Evolutionary conservation across 495 filamentous ascomycete genomes (phyloP).

Genomic region (Penicillium simplicissimum): DNA sequence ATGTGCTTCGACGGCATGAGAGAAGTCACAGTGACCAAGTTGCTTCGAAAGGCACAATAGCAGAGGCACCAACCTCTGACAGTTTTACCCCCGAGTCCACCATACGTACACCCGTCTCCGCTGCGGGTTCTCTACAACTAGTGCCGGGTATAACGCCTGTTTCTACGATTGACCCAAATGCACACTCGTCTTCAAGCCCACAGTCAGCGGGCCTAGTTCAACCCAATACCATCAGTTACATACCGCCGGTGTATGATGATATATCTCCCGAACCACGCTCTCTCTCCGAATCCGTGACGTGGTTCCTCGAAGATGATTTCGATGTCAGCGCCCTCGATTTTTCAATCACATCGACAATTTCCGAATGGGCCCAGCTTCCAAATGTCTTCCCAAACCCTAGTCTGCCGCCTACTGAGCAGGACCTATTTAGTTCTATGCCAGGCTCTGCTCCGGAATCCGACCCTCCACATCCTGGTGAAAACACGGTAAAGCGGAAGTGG

Average conservation of each 20-base stretch:
- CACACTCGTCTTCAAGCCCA: background rate
- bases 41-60: background rate
- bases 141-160: background rate
- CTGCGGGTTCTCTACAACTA: background rate
- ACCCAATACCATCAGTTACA: background rate
- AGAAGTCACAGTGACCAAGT: constrained; percentile 16
- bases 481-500: constrained; percentile 22
- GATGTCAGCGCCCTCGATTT: constrained; percentile 31
- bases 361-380: constrained; percentile 29
- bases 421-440: constrained; percentile 7
- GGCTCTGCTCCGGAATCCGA: constrained; percentile 3
- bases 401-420: background rate
- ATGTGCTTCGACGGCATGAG: constrained; percentile 31
- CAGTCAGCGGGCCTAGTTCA: background rate
- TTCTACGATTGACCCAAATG: background rate
- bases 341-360: constrained; percentile 25
- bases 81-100: background rate
- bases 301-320: constrained; percentile 29
- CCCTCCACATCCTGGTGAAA: background rate
- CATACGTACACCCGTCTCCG: constrained; percentile 3
- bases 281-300: constrained; percentile 16
- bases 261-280: background rate
- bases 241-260: background rate
- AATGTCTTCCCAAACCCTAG: background rate
- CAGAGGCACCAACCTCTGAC: background rate